Evolutionary conservation across 1,284 basidiomycete genomes (phyloP).

Genomic region (Marasmius fiardii): DNA sequence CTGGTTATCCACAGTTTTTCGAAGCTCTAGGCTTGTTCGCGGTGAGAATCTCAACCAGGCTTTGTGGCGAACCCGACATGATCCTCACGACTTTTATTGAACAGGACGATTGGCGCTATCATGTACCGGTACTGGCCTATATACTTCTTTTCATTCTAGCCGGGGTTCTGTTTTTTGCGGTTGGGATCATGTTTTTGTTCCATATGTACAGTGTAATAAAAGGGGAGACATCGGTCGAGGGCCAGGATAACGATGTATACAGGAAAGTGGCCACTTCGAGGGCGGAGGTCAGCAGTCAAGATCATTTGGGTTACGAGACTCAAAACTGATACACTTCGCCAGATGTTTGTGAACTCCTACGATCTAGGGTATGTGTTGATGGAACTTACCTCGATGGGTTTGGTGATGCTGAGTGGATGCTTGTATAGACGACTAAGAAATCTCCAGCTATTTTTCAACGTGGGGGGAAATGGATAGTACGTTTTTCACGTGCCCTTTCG

Average conservation of each 20-base stretch:
- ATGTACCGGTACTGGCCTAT: slow-evolving; percentile 68
- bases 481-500: slow-evolving; percentile 26
- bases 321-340: slow-evolving; percentile 1
- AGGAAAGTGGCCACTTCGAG: slow-evolving; percentile 64
- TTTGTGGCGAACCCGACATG: not conserved
- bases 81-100: not conserved
- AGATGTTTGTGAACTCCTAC: slow-evolving; percentile 89
- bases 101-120: slow-evolving; percentile 56
- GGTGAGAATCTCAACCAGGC: slow-evolving; percentile 27
- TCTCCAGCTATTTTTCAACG: slow-evolving; percentile 85
- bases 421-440: slow-evolving; percentile 43
- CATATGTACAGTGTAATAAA: slow-evolving; percentile 73
- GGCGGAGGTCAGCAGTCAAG: slow-evolving; percentile 56
- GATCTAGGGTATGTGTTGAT: slow-evolving; percentile 66
- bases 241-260: slow-evolving; percentile 85
- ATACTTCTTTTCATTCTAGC: slow-evolving; percentile 79
- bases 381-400: not conserved
- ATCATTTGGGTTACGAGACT: slow-evolving; percentile 3
- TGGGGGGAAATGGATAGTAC: slow-evolving; percentile 79
- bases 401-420: not conserved
- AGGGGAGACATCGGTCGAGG: slow-evolving; percentile 93
- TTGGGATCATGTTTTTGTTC: slow-evolving; percentile 78
- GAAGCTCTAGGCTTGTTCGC: slow-evolving; percentile 54
- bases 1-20: slow-evolving; percentile 60
- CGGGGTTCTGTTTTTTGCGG: slow-evolving; percentile 72